Base-by-base conservation (phyloP, 2,329 filamentous ascomycete genomes). In the Alternaria metachromatica region DNA sequence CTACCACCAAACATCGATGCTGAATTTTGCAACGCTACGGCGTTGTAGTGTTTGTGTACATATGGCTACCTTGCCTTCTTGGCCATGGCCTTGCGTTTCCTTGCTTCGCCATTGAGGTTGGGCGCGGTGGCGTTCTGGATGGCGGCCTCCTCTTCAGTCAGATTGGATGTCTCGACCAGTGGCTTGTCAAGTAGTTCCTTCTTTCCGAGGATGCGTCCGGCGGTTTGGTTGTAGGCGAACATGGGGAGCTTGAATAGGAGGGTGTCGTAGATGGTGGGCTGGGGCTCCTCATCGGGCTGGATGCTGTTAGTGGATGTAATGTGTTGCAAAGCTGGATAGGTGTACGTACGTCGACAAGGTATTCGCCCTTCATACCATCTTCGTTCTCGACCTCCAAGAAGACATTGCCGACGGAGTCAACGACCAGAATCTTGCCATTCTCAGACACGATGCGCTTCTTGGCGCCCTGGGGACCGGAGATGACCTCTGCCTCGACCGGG, bases 341-440 rank as follows among this genome's bases (percentile, higher is more conserved):
- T 30, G 15, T 23, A 10, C 50, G 87, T 82, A 97, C 89, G 78
- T 99, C 95, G 64, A 99, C 89, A 67, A 97, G 83, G 77, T 90
- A 97, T 78, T 97, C 93, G 70, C 92, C 88, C 30, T 89, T 87
- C 59, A 92, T 89, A 57, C 96, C 96, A 23, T 97, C 93, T 70
- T 94, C 94, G 55, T 93, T 93, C 73, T 93, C 87, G 76, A 97
- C 92, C 81, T 98, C 94, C n/a, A 99, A 85, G 77, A 93, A 99
- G 12, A 99, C 96, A 72, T 97, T 94, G 26, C 96, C 96, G 10
- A 91, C 84, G 1, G 92, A 93, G 81, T 99, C 95, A 5, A 99
- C 96, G 60, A 99, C 90, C 41, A 99, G 84, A 1, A 97, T 86
- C 84, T 98, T 99, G 70, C 96, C 96, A 74, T 99, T 99, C 84